A percentile compares a stretch with the other conserved stretches of the same genome.
Conservation (phyloP, 1,284 basidiomycete species). For the Puccinia horiana region DNA sequence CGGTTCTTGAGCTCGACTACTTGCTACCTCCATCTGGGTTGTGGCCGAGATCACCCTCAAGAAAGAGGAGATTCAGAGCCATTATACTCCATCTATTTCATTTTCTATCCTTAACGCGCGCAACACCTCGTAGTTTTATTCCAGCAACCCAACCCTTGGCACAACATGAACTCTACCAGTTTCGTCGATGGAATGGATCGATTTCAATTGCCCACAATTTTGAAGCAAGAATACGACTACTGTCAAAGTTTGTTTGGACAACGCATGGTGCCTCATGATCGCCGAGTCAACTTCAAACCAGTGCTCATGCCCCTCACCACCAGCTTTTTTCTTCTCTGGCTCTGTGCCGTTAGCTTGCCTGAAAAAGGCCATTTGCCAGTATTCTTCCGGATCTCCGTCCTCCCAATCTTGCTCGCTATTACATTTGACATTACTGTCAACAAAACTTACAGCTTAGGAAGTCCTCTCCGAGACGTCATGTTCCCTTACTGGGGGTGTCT, state of each 20-base stretch:
- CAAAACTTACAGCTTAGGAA: conserved; percentile 36
- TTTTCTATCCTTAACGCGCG: background rate
- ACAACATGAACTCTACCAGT: background rate
- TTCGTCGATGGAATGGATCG: background rate
- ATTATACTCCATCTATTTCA: background rate
- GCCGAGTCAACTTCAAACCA: conserved; percentile 35
- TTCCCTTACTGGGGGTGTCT: conserved; percentile 35
- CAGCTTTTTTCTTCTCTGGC: conserved; percentile 29
- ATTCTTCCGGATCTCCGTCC: conserved; percentile 20
- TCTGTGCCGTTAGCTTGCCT: conserved; percentile 35
- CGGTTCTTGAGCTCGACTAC: background rate
- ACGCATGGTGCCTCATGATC: conserved; percentile 37
- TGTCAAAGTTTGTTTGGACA: conserved; percentile 33
- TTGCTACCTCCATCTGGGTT: background rate
- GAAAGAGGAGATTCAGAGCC: background rate
- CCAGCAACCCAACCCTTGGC: background rate
- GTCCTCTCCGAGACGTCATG: conserved; percentile 35
- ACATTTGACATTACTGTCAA: conserved; percentile 36
- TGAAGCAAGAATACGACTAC: conserved; percentile 13
- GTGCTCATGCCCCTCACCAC: conserved; percentile 24
- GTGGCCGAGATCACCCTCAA: background rate
- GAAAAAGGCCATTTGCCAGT: conserved; percentile 6
- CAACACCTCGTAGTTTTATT: background rate
- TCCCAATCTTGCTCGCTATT: conserved; percentile 26
- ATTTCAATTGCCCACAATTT: background rate